Conservation (phyloP, 805 yeast species). For the Torulaspora delbrueckii region DNA sequence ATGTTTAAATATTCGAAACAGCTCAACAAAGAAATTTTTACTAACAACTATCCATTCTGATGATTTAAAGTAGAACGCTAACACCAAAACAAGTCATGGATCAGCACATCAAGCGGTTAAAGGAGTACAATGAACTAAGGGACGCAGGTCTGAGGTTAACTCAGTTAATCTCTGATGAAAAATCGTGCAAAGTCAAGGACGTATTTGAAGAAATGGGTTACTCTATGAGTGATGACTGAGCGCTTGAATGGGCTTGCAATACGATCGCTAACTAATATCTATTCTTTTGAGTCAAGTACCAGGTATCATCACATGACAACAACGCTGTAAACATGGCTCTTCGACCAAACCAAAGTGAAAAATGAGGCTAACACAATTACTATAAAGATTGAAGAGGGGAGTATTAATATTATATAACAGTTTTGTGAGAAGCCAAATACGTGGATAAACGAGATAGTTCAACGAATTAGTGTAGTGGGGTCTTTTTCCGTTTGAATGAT, state of each 20-base stretch:
- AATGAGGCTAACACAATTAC: not conserved
- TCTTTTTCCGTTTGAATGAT: not conserved
- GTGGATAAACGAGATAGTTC: not conserved
- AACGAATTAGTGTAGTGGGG: not conserved
- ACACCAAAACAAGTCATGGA: conserved; percentile 43
- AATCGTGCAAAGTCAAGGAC: conserved; percentile 42
- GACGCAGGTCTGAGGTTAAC: conserved; percentile 57
- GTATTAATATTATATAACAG: not conserved
- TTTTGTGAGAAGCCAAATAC: not conserved
- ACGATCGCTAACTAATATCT: not conserved
- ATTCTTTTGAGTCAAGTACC: not conserved
- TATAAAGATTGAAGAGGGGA: not conserved
- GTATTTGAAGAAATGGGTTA: conserved; percentile 51
- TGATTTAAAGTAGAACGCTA: not conserved
- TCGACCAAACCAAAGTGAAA: not conserved
- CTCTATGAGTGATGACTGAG: conserved; percentile 21
- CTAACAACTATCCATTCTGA: not conserved
- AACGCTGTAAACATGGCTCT: not conserved
- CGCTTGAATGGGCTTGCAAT: not conserved
- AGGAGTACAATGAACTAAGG: conserved; percentile 57
- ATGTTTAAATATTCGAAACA: conserved; percentile 2
- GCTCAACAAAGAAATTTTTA: not conserved
- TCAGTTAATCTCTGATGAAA: conserved; percentile 56
- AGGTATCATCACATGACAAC: not conserved
- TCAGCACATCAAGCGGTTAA: conserved; percentile 48